Percentiles rank a stretch among this genome's conserved stretches.
Evolutionary conservation across 495 filamentous ascomycete genomes (phyloP).

Genomic region (Articulospora tetracladia): DNA sequence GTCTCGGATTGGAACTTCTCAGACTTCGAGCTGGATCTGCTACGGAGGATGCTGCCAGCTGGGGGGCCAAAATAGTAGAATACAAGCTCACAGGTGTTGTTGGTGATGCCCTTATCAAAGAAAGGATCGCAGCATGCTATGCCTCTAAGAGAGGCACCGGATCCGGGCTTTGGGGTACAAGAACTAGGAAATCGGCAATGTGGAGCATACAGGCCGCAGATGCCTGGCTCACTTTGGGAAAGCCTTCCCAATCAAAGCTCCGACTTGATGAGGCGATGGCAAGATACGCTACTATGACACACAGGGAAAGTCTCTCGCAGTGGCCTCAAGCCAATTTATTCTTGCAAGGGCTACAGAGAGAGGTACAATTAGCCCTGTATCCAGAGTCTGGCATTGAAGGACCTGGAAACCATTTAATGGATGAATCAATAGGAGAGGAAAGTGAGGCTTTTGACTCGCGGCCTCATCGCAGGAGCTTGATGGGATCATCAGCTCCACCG

Average conservation of each 20-base stretch:
- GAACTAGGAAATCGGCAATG: conserved; percentile 79
- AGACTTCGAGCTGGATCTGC: conserved; percentile 71
- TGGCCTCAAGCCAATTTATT: conserved; percentile 60
- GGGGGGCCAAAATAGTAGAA: conserved; percentile 78
- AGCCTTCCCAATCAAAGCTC: conserved; percentile 63
- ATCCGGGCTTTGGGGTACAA: conserved; percentile 59
- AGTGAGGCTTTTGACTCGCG: conserved; percentile 48
- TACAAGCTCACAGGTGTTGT: conserved; percentile 66
- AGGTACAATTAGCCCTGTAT: conserved; percentile 47
- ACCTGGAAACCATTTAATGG: conserved; percentile 30
- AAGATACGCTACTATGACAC: conserved; percentile 60
- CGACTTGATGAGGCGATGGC: conserved; percentile 67
- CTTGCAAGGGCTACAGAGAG: conserved; percentile 55
- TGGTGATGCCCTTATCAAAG: conserved; percentile 74
- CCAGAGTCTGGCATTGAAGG: conserved; percentile 32
- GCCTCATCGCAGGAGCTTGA: conserved; percentile 38
- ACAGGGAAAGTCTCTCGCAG: conserved; percentile 48
- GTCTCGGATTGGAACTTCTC: conserved; percentile 76
- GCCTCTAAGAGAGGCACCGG: conserved; percentile 63
- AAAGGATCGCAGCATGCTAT: conserved; percentile 82
- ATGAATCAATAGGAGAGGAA: conserved; percentile 53
- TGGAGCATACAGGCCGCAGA: conserved; percentile 85
- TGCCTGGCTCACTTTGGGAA: conserved; percentile 70
- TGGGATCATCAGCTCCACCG: conserved; percentile 29
- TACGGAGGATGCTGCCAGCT: conserved; percentile 81